These are phyloP conservation scores for Dendrothele bispora DNA, from an alignment of 768 basidiomycete species.

Conservation along the genomic window DNA sequence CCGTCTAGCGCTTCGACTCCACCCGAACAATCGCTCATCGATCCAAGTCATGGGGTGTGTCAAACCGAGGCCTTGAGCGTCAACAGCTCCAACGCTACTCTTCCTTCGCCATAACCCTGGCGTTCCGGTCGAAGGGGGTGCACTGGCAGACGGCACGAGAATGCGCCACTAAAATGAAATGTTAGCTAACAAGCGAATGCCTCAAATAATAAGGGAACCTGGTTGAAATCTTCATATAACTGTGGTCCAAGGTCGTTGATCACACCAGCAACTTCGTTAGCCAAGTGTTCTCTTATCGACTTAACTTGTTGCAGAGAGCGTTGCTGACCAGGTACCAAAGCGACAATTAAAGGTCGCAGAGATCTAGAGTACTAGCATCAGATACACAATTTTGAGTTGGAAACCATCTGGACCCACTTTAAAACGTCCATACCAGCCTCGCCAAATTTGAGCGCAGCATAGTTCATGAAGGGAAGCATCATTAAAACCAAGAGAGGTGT, in stretches of 20 bases:
- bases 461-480: conserved; percentile 84
- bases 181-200: conserved; percentile 7
- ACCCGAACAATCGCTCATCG: conserved; percentile 92
- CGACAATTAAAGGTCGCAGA: conserved; percentile 83
- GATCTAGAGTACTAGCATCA: conserved; percentile 52
- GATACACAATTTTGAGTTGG: conserved; percentile 5
- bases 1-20: conserved; percentile 73
- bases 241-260: conserved; percentile 90
- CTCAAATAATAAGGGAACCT: conserved; percentile 41
- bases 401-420: conserved; percentile 57
- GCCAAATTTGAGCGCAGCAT: conserved; percentile 93
- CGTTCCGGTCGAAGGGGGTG: conserved; percentile 75
- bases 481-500: conserved; percentile 78
- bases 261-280: conserved; percentile 80
- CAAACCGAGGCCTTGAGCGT: conserved; percentile 80
- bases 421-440: conserved; percentile 97
- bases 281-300: conserved; percentile 66
- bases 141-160: conserved; percentile 78
- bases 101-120: conserved; percentile 80
- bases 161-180: conserved; percentile 61
- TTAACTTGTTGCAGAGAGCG: conserved; percentile 75
- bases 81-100: conserved; percentile 79
- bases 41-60: conserved; percentile 95
- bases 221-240: conserved; percentile 83
- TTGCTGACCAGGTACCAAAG: conserved; percentile 87